Percentiles rank a stretch among this genome's conserved stretches.
Evolutionary conservation across 192 early-diverging fungal species (phyloP).

Genomic region (Backusella tuberculispora): DNA sequence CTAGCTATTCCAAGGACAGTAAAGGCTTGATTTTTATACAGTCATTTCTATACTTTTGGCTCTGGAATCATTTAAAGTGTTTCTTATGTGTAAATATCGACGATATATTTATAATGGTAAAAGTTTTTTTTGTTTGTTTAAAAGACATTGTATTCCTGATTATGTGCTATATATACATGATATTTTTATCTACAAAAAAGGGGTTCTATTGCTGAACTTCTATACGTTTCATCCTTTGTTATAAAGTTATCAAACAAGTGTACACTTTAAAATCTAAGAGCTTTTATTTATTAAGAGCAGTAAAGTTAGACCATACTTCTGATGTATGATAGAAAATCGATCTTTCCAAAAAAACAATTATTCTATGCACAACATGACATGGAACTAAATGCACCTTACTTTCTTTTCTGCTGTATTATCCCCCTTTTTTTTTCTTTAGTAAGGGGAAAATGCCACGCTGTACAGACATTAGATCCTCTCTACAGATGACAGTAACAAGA

Average conservation of each 20-base stretch:
- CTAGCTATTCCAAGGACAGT: conserved; percentile 1
- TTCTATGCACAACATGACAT: not conserved
- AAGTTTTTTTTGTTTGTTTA: too few relatives aligned
- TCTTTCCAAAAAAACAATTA: not conserved
- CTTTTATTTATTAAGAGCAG: not conserved
- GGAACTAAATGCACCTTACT: not conserved
- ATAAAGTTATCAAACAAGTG: conserved; percentile 4
- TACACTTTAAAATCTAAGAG: not conserved
- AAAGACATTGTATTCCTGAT: too few relatives aligned
- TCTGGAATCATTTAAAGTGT: not conserved
- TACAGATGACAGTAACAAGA: conserved; percentile 6
- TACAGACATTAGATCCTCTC: not conserved
- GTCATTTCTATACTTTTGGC: not conserved
- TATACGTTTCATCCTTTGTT: conserved; percentile 7
- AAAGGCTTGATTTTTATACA: not conserved
- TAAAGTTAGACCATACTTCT: not conserved
- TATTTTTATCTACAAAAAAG: not conserved
- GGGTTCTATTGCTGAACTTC: not conserved
- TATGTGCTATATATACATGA: not conserved
- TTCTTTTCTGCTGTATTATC: not conserved
- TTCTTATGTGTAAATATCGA: too few relatives aligned
- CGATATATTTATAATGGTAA: too few relatives aligned
- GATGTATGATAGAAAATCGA: not conserved
- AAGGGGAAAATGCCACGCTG: not conserved
- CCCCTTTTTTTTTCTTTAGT: not conserved